Percentiles rank a stretch among this genome's conserved stretches.
Conservation (phyloP, 768 basidiomycete species). For the Pholiota microspora region DNA sequence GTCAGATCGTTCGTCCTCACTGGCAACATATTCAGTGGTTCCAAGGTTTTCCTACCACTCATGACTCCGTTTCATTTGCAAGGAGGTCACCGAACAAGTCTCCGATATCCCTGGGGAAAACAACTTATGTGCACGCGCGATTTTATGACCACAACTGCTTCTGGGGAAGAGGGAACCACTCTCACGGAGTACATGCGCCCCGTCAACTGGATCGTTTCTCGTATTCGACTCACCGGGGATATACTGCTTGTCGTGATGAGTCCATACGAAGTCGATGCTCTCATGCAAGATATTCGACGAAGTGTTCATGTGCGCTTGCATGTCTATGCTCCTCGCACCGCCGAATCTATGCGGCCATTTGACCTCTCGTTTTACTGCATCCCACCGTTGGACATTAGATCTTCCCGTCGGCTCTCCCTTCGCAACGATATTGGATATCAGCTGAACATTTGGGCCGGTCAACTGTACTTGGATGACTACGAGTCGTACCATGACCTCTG, state of each 20-base stretch:
- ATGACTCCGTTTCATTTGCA: constrained; percentile 18
- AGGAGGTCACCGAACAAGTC: too few species aligned
- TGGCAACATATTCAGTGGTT: constrained; percentile 22
- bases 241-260: constrained; percentile 35
- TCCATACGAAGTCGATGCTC: constrained; percentile 34
- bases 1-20: constrained; percentile 26
- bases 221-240: neutral
- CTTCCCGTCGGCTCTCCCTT: constrained; percentile 10
- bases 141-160: constrained; percentile 29
- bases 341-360: constrained; percentile 28
- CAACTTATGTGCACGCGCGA: constrained; percentile 31
- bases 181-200: constrained; percentile 33
- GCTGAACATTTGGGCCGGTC: constrained; percentile 43
- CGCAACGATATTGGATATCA: constrained; percentile 23
- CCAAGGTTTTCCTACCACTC: constrained; percentile 18
- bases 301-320: constrained; percentile 36
- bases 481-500: constrained; percentile 33
- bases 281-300: constrained; percentile 32
- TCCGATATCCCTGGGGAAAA: constrained; percentile 16
- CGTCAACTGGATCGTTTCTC: constrained; percentile 42
- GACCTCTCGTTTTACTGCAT: constrained; percentile 33
- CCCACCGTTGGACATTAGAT: constrained; percentile 22
- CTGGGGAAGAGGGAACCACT: constrained; percentile 3
- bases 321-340: constrained; percentile 38
- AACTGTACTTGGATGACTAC: constrained; percentile 36